Percentiles rank a stretch among this genome's conserved stretches.
phyloP scores from a whole-genome alignment of 2,329 filamentous ascomycete genomes.

The Dactylonectria macrodidyma region DNA sequence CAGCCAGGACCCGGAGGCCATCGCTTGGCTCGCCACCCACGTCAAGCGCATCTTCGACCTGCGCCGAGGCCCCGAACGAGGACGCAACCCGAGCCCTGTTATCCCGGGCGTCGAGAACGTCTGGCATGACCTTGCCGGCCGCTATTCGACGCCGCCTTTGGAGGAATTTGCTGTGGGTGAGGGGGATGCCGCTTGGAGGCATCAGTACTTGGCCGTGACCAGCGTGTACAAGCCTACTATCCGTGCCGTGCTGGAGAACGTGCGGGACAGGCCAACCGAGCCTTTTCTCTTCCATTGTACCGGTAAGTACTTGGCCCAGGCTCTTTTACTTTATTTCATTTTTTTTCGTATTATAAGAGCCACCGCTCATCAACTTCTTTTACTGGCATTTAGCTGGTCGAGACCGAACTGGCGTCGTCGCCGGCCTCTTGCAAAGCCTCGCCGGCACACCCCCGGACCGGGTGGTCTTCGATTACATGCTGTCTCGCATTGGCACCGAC shows the following conservation, averaged over 20 bases:
- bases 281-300: constrained; percentile 69
- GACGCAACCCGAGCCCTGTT: constrained; percentile 58
- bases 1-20: constrained; percentile 47
- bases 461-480: constrained; percentile 65
- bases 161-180: constrained; percentile 60
- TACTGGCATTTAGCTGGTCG: constrained; percentile 60
- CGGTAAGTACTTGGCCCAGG: constrained; percentile 54
- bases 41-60: constrained; percentile 67
- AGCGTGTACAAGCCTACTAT: constrained; percentile 59
- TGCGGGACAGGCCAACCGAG: constrained; percentile 61
- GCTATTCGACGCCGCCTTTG: constrained; percentile 56
- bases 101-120: constrained; percentile 62
- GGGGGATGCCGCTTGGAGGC: constrained; percentile 61
- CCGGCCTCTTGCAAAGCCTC: constrained; percentile 65
- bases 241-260: constrained; percentile 62
- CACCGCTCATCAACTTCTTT: background rate
- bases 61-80: constrained; percentile 62
- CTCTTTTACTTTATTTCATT: background rate
- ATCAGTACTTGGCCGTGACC: constrained; percentile 65
- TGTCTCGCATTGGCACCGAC: constrained; percentile 69
- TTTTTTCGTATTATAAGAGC: too few relatives aligned
- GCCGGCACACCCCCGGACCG: constrained; percentile 61
- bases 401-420: constrained; percentile 68
- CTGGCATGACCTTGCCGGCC: constrained; percentile 56
- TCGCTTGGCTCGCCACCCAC: constrained; percentile 54